Evolutionary conservation across 345 rosid genomes (phyloP).

Genomic region (Eucalyptus caleyi): DNA sequence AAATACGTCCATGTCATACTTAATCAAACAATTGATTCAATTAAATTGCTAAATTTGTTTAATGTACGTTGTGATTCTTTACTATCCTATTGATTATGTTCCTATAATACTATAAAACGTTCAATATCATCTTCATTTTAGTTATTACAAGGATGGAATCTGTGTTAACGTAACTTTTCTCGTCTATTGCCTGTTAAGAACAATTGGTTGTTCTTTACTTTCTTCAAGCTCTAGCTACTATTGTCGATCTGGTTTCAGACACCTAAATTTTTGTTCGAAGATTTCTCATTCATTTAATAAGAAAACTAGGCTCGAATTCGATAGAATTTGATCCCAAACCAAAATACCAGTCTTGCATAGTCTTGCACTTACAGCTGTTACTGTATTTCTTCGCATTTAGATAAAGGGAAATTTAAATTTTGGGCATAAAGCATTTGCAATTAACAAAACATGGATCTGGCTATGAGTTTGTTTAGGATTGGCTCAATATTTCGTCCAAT

Average conservation of each 20-base stretch:
- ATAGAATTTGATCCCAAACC: neutral
- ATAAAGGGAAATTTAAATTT: too few species aligned
- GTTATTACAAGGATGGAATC: neutral
- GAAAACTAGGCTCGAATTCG: neutral
- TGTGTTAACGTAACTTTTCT: neutral
- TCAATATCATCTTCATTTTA: neutral
- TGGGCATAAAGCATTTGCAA: too few species aligned
- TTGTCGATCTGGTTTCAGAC: fast-evolving
- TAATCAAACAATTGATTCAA: neutral
- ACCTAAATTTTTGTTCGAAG: neutral
- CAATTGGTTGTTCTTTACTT: neutral
- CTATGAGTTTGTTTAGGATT: neutral
- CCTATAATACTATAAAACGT: too few species aligned
- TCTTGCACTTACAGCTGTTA: neutral
- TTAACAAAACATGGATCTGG: neutral
- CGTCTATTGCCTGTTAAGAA: fast-evolving
- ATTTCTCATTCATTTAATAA: neutral
- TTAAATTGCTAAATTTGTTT: too few species aligned
- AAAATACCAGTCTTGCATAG: neutral
- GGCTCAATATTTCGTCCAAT: neutral
- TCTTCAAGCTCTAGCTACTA: neutral
- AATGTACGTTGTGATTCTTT: neutral
- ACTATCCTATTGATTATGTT: neutral
- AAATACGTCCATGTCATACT: neutral
- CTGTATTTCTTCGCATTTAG: too few species aligned